phyloP scores from a whole-genome alignment of 2,329 filamentous ascomycete species.

The Fusarium sp. region DNA sequence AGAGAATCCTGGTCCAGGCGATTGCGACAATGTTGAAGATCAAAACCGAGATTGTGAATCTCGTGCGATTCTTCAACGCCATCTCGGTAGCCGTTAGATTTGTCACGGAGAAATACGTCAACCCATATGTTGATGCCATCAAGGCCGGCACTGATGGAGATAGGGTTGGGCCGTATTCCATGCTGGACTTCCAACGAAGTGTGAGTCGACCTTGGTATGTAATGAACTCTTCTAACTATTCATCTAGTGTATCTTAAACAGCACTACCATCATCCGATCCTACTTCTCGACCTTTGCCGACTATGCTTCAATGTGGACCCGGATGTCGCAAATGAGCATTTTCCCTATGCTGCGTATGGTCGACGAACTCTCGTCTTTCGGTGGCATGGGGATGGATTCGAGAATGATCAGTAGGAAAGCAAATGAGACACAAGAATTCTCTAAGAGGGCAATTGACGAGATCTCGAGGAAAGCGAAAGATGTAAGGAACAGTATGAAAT shows the following conservation, averaged over 20 bases:
- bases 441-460: not conserved
- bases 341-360: not conserved
- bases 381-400: not conserved
- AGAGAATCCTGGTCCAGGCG: not conserved
- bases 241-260: not conserved
- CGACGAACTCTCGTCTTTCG: not conserved
- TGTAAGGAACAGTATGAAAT: not conserved
- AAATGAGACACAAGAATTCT: not conserved
- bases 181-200: not conserved
- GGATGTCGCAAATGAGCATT: not conserved
- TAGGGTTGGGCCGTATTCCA: not conserved
- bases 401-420: not conserved
- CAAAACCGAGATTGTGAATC: not conserved
- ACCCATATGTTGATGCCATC: not conserved
- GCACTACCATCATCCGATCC: not conserved
- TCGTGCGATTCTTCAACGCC: not conserved
- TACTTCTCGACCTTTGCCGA: not conserved
- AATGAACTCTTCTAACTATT: not conserved
- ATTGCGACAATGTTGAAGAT: not conserved
- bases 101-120: not conserved
- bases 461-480: not conserved
- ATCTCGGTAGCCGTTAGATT: not conserved
- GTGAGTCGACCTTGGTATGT: rapidly evolving
- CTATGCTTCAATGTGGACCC: not conserved
- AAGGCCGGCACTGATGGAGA: not conserved